Percentiles rank a stretch among this genome's conserved stretches.
Conservation (phyloP, 257 asterid genomes). For the Haberlea rhodopensis region DNA sequence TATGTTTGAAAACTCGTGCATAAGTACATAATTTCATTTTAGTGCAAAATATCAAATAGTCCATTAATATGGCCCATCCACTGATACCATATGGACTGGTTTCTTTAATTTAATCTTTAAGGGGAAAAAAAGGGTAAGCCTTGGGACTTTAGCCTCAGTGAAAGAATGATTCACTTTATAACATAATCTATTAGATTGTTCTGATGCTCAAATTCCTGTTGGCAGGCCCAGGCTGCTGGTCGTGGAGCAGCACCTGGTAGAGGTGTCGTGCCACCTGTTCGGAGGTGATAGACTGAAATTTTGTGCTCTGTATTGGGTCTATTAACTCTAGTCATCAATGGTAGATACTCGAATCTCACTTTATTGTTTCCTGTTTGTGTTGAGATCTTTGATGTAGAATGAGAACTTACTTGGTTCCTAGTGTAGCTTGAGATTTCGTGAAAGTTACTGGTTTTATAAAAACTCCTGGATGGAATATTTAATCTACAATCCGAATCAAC, state of each 20-base stretch:
- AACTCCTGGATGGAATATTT: slow-evolving; percentile 8
- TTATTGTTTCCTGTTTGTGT: slow-evolving; percentile 6
- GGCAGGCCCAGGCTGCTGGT: slow-evolving; percentile 90
- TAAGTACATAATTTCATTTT: neutral
- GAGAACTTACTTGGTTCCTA: slow-evolving; percentile 17
- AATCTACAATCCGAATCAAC: no score
- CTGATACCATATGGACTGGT: neutral
- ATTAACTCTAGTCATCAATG: neutral
- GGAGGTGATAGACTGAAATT: slow-evolving; percentile 50
- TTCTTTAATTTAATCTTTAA: neutral
- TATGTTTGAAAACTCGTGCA: slow-evolving; percentile 11
- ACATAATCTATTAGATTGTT: neutral
- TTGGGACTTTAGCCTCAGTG: no score
- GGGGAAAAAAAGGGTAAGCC: neutral
- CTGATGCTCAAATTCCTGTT: slow-evolving; percentile 21
- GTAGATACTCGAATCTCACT: neutral
- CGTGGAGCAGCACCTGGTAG: slow-evolving; percentile 89
- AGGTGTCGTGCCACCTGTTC: slow-evolving; percentile 78
- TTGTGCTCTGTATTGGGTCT: neutral
- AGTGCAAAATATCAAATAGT: neutral
- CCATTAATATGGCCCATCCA: neutral
- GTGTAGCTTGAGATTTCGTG: neutral
- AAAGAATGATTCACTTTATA: no score
- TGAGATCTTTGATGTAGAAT: slow-evolving; percentile 10
- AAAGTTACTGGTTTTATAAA: slow-evolving; percentile 1